Conservation (phyloP, 768 basidiomycete species). For the Lactifluus volemus region DNA sequence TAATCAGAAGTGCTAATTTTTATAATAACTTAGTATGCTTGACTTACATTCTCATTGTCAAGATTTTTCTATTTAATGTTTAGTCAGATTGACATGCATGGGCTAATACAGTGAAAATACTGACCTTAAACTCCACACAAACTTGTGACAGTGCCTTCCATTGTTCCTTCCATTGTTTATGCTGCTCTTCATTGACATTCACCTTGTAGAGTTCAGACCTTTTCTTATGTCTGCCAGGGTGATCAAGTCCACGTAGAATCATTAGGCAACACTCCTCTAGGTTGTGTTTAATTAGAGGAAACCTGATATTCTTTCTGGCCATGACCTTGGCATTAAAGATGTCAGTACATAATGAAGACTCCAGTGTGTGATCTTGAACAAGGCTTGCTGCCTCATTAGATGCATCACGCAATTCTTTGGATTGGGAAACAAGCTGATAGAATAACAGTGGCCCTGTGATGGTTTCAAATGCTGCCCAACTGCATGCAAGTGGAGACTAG, state of each 20-base stretch:
- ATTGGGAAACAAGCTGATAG: conserved; percentile 34
- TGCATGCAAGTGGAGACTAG: conserved; percentile 53
- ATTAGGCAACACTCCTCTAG: conserved; percentile 68
- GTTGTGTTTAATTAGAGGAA: conserved; percentile 46
- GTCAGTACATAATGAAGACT: conserved; percentile 74
- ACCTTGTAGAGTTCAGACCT: too few species aligned
- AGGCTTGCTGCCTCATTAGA: conserved; percentile 64
- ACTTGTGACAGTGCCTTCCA: conserved; percentile 62
- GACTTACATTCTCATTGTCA: conserved; percentile 75
- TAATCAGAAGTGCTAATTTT: neutral
- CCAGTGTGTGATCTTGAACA: conserved; percentile 62
- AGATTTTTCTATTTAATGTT: conserved; percentile 60
- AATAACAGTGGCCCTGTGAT: conserved; percentile 53
- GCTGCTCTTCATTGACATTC: conserved; percentile 43
- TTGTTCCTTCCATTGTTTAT: conserved; percentile 43
- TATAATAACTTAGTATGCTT: neutral
- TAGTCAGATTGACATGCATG: neutral
- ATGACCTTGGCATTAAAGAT: conserved; percentile 64
- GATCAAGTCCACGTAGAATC: conserved; percentile 68
- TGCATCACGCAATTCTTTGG: conserved; percentile 72
- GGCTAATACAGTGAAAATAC: conserved; percentile 22
- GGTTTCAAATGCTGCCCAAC: conserved; percentile 47
- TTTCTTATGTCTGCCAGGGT: conserved; percentile 33
- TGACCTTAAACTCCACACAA: conserved; percentile 68
- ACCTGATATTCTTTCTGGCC: conserved; percentile 60